Evolutionary conservation across 768 basidiomycete genomes (phyloP).

Genomic region (Leccinum subgranulosum): DNA sequence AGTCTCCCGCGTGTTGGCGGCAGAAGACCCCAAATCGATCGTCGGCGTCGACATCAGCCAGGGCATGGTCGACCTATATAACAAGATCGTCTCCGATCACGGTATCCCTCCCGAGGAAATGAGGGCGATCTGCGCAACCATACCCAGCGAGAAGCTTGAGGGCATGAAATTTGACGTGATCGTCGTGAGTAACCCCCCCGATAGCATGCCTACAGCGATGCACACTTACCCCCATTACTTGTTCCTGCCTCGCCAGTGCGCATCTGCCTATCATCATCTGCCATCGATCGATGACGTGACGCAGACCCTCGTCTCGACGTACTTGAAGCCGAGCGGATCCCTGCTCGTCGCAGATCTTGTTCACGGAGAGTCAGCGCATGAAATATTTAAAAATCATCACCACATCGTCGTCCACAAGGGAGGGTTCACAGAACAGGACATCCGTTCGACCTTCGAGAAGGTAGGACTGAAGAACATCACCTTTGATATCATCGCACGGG

Average conservation of each 20-base stretch:
- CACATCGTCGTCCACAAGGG: conserved; percentile 51
- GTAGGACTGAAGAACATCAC: conserved; percentile 49
- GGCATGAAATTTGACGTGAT: conserved; percentile 65
- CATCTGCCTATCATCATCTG: conserved; percentile 63
- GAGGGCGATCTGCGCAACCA: conserved; percentile 50
- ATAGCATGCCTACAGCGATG: background rate
- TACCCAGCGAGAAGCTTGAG: conserved; percentile 45
- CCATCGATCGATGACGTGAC: conserved; percentile 49
- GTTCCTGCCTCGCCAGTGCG: conserved; percentile 44
- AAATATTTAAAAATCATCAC: conserved; percentile 30
- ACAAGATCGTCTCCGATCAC: conserved; percentile 52
- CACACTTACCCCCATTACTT: background rate
- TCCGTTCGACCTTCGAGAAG: conserved; percentile 47
- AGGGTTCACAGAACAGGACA: conserved; percentile 51
- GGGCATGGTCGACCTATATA: conserved; percentile 65
- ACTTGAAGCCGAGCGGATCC: conserved; percentile 59
- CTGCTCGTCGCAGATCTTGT: conserved; percentile 59
- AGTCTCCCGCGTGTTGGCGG: conserved; percentile 58
- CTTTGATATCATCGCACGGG: conserved; percentile 35
- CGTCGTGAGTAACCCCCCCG: conserved; percentile 46
- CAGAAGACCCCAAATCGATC: conserved; percentile 56
- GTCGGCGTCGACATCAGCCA: conserved; percentile 78
- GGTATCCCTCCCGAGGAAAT: conserved; percentile 66
- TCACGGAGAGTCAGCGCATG: conserved; percentile 23
- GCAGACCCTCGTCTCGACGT: conserved; percentile 41